These are phyloP conservation scores for Ilyonectria robusta DNA, from an alignment of 2,329 filamentous ascomycete species.

Conservation along the genomic window DNA sequence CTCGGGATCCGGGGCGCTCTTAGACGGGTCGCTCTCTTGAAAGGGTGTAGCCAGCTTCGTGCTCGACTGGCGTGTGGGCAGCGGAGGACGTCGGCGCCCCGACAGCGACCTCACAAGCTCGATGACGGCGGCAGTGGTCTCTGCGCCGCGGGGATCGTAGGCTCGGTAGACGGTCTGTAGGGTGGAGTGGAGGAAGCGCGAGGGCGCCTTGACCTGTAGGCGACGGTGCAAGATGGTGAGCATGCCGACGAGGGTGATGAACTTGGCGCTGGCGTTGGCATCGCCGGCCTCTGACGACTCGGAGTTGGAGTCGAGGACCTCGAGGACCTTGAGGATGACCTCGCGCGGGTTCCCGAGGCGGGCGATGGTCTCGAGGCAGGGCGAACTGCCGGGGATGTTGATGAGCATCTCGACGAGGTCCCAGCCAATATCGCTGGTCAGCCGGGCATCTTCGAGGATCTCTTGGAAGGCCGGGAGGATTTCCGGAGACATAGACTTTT, in stretches of 20 bases:
- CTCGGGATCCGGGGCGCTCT: constrained; percentile 74
- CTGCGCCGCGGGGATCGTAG: constrained; percentile 74
- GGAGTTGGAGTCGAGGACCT: constrained; percentile 72
- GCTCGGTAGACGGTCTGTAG: constrained; percentile 78
- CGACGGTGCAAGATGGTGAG: constrained; percentile 80
- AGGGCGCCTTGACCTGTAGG: constrained; percentile 83
- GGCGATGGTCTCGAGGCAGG: constrained; percentile 81
- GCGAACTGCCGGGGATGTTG: constrained; percentile 75
- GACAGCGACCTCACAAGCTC: constrained; percentile 79
- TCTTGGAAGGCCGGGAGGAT: constrained; percentile 78
- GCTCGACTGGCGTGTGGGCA: constrained; percentile 73
- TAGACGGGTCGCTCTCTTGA: constrained; percentile 67
- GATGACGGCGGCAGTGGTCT: constrained; percentile 78
- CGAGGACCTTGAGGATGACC: constrained; percentile 84
- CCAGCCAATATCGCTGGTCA: constrained; percentile 87
- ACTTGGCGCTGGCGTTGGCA: constrained; percentile 63
- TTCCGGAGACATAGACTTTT: constrained; percentile 78
- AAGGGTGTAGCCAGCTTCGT: constrained; percentile 68
- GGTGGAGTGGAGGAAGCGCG: constrained; percentile 83
- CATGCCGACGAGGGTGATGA: constrained; percentile 79
- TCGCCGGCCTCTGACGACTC: constrained; percentile 56
- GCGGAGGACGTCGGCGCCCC: constrained; percentile 74
- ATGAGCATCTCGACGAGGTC: constrained; percentile 84
- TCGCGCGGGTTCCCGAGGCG: constrained; percentile 85
- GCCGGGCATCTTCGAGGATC: constrained; percentile 75